phyloP scores from a whole-genome alignment of 257 asterid genomes.

The Solanum tarapatanum region DNA sequence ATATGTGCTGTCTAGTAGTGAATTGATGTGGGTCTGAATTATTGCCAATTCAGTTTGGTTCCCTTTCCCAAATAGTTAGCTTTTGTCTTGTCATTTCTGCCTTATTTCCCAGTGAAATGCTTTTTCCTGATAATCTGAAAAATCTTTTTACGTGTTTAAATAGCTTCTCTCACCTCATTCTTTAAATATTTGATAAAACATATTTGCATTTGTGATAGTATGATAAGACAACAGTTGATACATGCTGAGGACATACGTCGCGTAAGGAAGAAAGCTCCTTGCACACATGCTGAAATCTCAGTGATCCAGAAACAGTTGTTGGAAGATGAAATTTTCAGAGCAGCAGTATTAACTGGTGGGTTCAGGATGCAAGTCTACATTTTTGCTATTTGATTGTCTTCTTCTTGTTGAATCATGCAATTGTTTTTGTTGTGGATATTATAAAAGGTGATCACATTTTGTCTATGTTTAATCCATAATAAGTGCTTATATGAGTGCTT shows the following conservation, averaged over 20 bases:
- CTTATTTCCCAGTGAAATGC: neutral
- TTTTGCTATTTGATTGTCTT: neutral
- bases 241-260: conserved; percentile 68
- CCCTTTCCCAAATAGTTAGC: neutral
- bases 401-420: neutral
- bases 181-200: conserved; percentile 1
- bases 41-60: neutral
- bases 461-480: neutral
- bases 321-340: conserved; percentile 55
- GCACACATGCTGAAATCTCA: conserved; percentile 63
- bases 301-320: conserved; percentile 44
- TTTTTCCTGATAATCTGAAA: neutral
- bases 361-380: neutral
- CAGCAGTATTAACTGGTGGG: conserved; percentile 51
- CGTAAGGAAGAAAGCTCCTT: conserved; percentile 82
- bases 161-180: neutral
- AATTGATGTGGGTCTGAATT: neutral
- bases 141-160: neutral
- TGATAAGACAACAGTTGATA: conserved; percentile 64
- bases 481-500: neutral
- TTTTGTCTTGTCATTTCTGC: neutral
- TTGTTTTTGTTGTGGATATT: neutral
- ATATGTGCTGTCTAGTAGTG: neutral
- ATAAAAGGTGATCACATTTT: neutral
- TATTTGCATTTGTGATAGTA: conserved; percentile 30